These are phyloP conservation scores for Hibiscus mutabilis DNA, from an alignment of 345 rosid species.

Conservation along the genomic window DNA sequence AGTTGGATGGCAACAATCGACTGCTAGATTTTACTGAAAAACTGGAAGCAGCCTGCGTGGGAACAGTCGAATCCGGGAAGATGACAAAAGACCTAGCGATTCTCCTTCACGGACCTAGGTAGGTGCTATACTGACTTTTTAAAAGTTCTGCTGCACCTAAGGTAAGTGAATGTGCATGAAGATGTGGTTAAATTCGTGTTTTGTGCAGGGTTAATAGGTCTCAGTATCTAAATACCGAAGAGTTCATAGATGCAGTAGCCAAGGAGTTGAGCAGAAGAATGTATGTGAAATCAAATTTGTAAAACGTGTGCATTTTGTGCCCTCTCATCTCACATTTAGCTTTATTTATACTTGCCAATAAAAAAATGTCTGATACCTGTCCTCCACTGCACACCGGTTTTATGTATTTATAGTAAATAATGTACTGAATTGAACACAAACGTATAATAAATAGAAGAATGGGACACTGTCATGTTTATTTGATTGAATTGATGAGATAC, in stretches of 20 bases:
- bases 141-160: not conserved
- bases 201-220: constrained; percentile 41
- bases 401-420: not conserved
- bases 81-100: constrained; percentile 85
- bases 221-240: constrained; percentile 54
- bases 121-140: not conserved
- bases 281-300: constrained; percentile 22
- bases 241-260: constrained; percentile 70
- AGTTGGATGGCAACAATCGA: constrained; percentile 52
- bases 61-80: constrained; percentile 48
- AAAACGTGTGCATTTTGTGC: not conserved
- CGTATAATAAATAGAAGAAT: not conserved
- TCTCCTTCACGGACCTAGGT: constrained; percentile 60
- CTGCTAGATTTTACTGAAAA: constrained; percentile 64
- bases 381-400: not conserved
- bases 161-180: not conserved
- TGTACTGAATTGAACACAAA: not conserved
- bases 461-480: not conserved
- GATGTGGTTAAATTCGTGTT: not conserved
- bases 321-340: not conserved
- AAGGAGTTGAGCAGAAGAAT: constrained; percentile 46
- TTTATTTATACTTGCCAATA: not conserved
- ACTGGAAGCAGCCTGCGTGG: constrained; percentile 16
- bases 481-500: not conserved
- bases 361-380: not conserved